Conservation (phyloP, 495 filamentous ascomycete species). For the Penicillium riverlandense region DNA sequence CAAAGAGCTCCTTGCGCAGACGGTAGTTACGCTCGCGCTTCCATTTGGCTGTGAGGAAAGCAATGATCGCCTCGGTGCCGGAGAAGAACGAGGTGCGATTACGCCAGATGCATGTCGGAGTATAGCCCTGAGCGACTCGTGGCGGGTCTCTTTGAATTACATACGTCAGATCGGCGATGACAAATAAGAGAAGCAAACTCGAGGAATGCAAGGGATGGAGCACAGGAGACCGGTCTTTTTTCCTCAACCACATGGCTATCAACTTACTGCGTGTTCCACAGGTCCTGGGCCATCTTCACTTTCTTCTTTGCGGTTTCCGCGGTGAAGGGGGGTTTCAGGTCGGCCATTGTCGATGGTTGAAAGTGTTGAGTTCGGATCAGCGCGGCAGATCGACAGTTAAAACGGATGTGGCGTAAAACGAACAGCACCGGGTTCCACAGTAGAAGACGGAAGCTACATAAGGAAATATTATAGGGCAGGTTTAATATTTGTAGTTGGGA, state of each 20-base stretch:
- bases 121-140: conserved; percentile 66
- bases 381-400: too few relatives aligned
- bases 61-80: conserved; percentile 61
- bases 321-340: conserved; percentile 72
- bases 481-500: too few relatives aligned
- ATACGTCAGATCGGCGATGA: background rate
- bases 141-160: conserved; percentile 49
- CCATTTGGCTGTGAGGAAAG: conserved; percentile 76
- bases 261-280: conserved; percentile 75
- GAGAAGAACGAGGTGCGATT: conserved; percentile 67
- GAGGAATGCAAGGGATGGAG: conserved; percentile 28
- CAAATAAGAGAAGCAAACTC: background rate
- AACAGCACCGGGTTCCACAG: too few relatives aligned
- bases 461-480: too few relatives aligned
- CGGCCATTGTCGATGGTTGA: conserved; percentile 33
- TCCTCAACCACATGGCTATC: conserved; percentile 13
- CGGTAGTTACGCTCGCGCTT: conserved; percentile 62
- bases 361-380: too few relatives aligned
- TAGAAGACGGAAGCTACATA: too few relatives aligned
- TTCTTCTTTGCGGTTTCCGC: conserved; percentile 63
- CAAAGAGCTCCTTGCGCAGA: conserved; percentile 83
- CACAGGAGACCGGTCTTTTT: conserved; percentile 5
- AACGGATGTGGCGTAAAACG: too few relatives aligned
- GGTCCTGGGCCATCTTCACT: conserved; percentile 77
- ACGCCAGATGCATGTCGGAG: conserved; percentile 71